These are phyloP conservation scores for Coprinopsis strossmayeri DNA, from an alignment of 768 basidiomycete species.

Conservation along the genomic window DNA sequence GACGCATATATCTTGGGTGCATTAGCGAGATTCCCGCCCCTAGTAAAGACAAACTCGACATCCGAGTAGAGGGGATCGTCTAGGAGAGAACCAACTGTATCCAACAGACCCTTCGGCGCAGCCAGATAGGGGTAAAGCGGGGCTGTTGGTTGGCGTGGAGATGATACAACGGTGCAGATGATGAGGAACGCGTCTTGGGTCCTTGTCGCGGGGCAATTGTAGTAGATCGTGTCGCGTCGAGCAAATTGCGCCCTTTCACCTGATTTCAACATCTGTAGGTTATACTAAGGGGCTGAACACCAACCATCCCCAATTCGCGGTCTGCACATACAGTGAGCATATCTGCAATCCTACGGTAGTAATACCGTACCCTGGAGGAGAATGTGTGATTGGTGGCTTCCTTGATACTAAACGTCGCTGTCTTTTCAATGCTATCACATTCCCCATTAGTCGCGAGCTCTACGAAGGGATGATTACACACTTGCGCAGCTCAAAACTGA, in stretches of 20 bases:
- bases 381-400: constrained; percentile 83
- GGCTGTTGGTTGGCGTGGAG: constrained; percentile 42
- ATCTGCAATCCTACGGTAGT: background rate
- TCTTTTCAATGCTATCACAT: constrained; percentile 32
- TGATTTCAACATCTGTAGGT: background rate
- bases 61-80: constrained; percentile 85
- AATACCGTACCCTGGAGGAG: constrained; percentile 44
- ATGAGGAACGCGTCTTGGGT: constrained; percentile 67
- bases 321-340: constrained; percentile 28
- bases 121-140: constrained; percentile 39
- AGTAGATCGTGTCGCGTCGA: constrained; percentile 64
- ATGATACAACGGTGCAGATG: constrained; percentile 70
- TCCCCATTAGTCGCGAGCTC: background rate
- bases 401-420: constrained; percentile 52
- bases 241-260: constrained; percentile 73
- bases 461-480: constrained; percentile 17
- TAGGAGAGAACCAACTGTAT: constrained; percentile 66
- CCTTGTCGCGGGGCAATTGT: constrained; percentile 43
- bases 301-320: constrained; percentile 88
- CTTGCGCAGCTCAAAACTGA: constrained; percentile 79
- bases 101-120: constrained; percentile 62
- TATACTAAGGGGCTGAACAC: background rate
- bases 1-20: constrained; percentile 59
- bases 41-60: constrained; percentile 71
- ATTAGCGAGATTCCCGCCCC: constrained; percentile 28